Conservation (phyloP, 371 early-diverging fungal genomes). For the Circinella umbellata region DNA sequence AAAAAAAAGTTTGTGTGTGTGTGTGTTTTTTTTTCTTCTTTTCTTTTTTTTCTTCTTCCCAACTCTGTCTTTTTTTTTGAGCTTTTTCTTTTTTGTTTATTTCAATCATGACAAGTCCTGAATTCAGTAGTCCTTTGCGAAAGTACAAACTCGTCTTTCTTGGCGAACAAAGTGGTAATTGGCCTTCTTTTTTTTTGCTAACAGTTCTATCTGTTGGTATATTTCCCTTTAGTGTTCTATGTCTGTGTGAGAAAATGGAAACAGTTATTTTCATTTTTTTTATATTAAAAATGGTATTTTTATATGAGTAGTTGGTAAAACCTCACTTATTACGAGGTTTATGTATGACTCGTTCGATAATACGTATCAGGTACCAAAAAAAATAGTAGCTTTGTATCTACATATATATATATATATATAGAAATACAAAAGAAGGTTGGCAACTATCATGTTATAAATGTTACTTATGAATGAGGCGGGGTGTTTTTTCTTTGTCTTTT, state of each 20-base stretch:
- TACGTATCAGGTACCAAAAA: slow-evolving; percentile 70
- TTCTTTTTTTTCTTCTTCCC: slow-evolving; percentile 18
- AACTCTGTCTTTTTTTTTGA: not conserved
- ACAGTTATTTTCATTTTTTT: too few species aligned
- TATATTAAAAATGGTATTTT: not conserved
- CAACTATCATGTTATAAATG: too few species aligned
- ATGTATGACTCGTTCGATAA: slow-evolving; percentile 98
- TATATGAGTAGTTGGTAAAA: slow-evolving; percentile 88
- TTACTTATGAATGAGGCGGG: too few species aligned
- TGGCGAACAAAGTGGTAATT: slow-evolving; percentile 94
- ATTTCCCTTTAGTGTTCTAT: too few species aligned
- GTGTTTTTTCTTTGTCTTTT: too few species aligned
- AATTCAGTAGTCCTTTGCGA: slow-evolving; percentile 71
- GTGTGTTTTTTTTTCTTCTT: not conserved
- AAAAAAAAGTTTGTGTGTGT: slow-evolving; percentile 1
- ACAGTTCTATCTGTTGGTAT: not conserved
- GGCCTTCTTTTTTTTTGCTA: not conserved
- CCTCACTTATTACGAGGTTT: slow-evolving; percentile 97
- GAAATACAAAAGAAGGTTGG: too few species aligned
- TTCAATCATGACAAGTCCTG: slow-evolving; percentile 35
- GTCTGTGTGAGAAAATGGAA: too few species aligned
- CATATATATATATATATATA: too few species aligned
- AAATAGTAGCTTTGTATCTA: too few species aligned
- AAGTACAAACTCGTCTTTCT: slow-evolving; percentile 95
- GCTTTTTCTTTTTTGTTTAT: slow-evolving; percentile 19